Percentiles rank a stretch among this genome's conserved stretches.
These are phyloP conservation scores for Termitomyces sp. DNA, from an alignment of 768 basidiomycete genomes.

Conservation along the genomic window DNA sequence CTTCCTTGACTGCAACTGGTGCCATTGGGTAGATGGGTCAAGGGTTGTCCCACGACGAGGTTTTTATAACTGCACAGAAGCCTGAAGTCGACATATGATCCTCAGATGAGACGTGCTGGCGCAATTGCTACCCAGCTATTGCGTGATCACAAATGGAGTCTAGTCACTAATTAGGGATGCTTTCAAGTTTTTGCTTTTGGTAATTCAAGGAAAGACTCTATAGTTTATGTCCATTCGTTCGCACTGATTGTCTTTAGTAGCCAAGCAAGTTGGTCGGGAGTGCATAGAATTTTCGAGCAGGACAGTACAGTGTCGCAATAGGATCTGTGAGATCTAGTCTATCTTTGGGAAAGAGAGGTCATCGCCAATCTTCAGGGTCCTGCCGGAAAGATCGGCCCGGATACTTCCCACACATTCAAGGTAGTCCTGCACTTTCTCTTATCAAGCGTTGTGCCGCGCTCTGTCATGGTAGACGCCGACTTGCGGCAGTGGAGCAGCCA, in stretches of 20 bases:
- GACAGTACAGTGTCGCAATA: neutral
- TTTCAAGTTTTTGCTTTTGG: neutral
- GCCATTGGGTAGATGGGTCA: constrained; percentile 12
- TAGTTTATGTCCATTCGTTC: too few relatives aligned
- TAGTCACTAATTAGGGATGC: neutral
- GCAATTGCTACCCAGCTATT: neutral
- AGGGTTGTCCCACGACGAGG: neutral
- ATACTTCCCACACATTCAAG: neutral
- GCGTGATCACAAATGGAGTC: neutral
- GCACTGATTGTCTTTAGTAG: neutral
- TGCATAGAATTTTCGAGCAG: neutral
- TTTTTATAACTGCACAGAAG: neutral
- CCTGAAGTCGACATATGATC: neutral
- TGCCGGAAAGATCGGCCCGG: too few relatives aligned
- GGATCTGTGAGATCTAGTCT: too few relatives aligned
- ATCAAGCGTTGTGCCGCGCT: neutral
- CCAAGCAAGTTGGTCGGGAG: too few relatives aligned
- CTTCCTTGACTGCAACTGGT: constrained; percentile 14
- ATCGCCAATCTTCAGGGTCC: too few relatives aligned
- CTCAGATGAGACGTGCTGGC: neutral
- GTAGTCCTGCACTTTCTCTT: neutral
- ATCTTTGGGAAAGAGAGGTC: too few relatives aligned
- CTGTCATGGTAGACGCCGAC: neutral
- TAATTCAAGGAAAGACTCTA: neutral
- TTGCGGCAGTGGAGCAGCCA: neutral